A percentile compares a stretch with the other conserved stretches of the same genome.
Evolutionary conservation across 805 yeast species (phyloP).

Genomic region (Wickerhamiella nectarea): DNA sequence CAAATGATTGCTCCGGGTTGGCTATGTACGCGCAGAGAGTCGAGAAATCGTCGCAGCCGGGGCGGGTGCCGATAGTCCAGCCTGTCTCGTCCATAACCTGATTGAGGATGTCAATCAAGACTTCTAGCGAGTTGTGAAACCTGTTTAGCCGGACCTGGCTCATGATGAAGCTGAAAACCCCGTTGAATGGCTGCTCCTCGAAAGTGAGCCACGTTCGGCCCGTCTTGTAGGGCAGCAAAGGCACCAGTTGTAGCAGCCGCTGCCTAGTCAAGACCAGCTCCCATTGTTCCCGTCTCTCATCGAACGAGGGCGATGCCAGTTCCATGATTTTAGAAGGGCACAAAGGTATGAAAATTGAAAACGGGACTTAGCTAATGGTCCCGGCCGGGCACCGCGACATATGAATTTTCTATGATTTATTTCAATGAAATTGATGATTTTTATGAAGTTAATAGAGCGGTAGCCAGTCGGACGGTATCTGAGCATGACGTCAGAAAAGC

Average conservation of each 20-base stretch:
- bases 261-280: not conserved
- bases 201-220: not conserved
- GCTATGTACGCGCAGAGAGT: not conserved
- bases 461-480: not conserved
- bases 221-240: not conserved
- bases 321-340: too few relatives aligned
- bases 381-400: not conserved
- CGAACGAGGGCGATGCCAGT: not conserved
- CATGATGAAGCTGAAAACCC: not conserved
- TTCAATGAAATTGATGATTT: not conserved
- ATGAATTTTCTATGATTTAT: too few relatives aligned
- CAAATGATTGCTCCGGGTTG: not conserved
- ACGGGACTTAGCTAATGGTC: not conserved
- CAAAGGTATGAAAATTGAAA: not conserved
- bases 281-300: not conserved
- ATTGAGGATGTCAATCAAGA: not conserved
- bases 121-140: not conserved
- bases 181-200: not conserved
- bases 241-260: not conserved
- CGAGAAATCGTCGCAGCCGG: not conserved
- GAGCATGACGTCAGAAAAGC: not conserved
- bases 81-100: slow-evolving; percentile 4
- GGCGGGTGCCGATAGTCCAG: not conserved
- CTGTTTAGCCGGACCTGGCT: not conserved
- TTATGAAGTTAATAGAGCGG: not conserved